Evolutionary conservation across 768 basidiomycete genomes (phyloP).

Genomic region (Pleurotus giganteus): DNA sequence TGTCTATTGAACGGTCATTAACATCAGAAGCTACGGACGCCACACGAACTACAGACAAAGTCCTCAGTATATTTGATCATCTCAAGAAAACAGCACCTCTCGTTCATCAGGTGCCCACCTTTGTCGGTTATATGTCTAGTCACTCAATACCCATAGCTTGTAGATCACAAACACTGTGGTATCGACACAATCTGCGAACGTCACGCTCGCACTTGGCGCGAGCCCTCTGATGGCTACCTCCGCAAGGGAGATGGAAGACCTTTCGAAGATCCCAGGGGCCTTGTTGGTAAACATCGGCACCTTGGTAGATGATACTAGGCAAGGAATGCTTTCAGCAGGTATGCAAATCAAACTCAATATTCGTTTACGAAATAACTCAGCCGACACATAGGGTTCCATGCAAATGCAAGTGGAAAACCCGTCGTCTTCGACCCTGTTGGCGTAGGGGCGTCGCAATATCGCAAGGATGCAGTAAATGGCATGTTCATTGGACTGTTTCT

Average conservation of each 20-base stretch:
- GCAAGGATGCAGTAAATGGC: conserved; percentile 64
- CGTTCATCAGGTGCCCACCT: conserved; percentile 66
- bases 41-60: conserved; percentile 39
- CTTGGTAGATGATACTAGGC: conserved; percentile 50
- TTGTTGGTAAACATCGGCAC: conserved; percentile 90
- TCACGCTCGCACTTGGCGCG: conserved; percentile 82
- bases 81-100: conserved; percentile 61
- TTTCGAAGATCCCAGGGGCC: conserved; percentile 61
- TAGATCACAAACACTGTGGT: conserved; percentile 92
- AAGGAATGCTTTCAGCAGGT: conserved; percentile 79
- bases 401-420: conserved; percentile 69
- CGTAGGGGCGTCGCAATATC: conserved; percentile 75
- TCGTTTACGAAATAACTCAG: background rate
- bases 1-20: conserved; percentile 18
- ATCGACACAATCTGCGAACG: conserved; percentile 85
- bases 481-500: conserved; percentile 13
- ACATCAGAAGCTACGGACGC: conserved; percentile 17
- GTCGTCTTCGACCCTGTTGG: conserved; percentile 93
- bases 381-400: conserved; percentile 39
- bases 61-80: conserved; percentile 45
- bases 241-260: conserved; percentile 77
- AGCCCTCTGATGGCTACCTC: conserved; percentile 95
- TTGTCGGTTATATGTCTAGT: background rate
- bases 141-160: background rate
- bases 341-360: background rate